phyloP scores from a whole-genome alignment of 148 eudicot species.

The Rheum nobile region DNA sequence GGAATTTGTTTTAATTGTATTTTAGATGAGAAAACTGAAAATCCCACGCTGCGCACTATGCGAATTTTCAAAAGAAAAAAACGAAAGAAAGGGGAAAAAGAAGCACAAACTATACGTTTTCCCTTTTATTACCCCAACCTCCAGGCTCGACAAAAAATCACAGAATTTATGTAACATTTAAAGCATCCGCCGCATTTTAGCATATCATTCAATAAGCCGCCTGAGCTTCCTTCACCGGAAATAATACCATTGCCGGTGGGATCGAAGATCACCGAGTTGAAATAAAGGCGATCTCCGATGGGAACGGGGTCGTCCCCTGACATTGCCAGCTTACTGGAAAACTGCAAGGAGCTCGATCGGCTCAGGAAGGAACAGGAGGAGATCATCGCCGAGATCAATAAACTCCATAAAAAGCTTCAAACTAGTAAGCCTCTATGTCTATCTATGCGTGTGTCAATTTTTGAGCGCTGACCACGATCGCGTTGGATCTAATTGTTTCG shows the following conservation, averaged over 20 bases:
- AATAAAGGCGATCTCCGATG: not conserved
- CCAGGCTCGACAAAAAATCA: no score
- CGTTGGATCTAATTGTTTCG: not conserved
- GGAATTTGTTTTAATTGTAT: no score
- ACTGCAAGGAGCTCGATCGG: slow-evolving; percentile 68
- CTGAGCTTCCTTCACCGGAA: not conserved
- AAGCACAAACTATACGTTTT: no score
- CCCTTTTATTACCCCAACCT: no score
- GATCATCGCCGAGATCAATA: slow-evolving; percentile 60
- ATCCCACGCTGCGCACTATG: no score
- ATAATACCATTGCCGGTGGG: not conserved
- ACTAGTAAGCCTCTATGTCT: slow-evolving; percentile 32
- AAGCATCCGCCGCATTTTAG: not conserved
- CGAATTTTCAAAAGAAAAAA: no score
- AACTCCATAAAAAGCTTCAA: slow-evolving; percentile 79
- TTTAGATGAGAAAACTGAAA: no score
- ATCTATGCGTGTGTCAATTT: not conserved
- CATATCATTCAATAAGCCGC: not conserved
- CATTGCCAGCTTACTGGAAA: slow-evolving; percentile 41
- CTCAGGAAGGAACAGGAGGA: slow-evolving; percentile 69
- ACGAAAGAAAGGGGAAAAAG: no score
- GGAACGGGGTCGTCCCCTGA: slow-evolving; percentile 49
- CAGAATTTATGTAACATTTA: not conserved
- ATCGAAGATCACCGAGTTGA: not conserved
- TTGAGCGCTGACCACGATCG: not conserved